phyloP scores from a whole-genome alignment of 1,139 yeast species.

The Hanseniaspora sp. region DNA sequence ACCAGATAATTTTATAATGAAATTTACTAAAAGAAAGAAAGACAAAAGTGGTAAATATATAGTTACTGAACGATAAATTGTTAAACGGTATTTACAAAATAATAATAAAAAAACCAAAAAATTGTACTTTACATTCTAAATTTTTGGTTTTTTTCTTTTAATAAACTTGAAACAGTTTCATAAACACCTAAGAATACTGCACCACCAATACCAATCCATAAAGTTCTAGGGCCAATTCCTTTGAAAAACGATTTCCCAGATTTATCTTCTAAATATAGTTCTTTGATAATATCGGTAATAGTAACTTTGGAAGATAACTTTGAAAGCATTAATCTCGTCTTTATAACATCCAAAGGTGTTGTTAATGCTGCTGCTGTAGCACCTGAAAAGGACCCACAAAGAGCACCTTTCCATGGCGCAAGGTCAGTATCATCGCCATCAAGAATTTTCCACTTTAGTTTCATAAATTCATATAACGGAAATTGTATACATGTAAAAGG shows the following conservation, averaged over 20 bases:
- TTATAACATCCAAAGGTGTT: conserved; percentile 85
- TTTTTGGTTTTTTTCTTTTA: conserved; percentile 12
- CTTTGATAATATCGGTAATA: conserved; percentile 36
- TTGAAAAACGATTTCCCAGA: conserved; percentile 47
- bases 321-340: conserved; percentile 80
- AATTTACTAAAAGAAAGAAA: conserved; percentile 59
- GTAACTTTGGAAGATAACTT: conserved; percentile 34
- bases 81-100: neutral
- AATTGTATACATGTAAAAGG: conserved; percentile 93
- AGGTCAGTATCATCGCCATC: conserved; percentile 28
- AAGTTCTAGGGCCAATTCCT: conserved; percentile 88
- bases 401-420: conserved; percentile 67
- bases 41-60: conserved; percentile 38
- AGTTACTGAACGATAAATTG: conserved; percentile 27
- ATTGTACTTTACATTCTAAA: neutral
- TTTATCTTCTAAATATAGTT: conserved; percentile 56
- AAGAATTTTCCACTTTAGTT: conserved; percentile 39
- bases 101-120: neutral
- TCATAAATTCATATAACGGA: conserved; percentile 79
- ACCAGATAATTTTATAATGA: conserved; percentile 59
- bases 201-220: conserved; percentile 98
- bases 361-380: conserved; percentile 89
- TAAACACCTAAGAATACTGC: conserved; percentile 92
- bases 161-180: conserved; percentile 48
- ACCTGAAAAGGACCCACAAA: conserved; percentile 92